Percentiles rank a stretch among this genome's conserved stretches.
phyloP scores from a whole-genome alignment of 2,329 filamentous ascomycete genomes.

The Xylaria sp. region DNA sequence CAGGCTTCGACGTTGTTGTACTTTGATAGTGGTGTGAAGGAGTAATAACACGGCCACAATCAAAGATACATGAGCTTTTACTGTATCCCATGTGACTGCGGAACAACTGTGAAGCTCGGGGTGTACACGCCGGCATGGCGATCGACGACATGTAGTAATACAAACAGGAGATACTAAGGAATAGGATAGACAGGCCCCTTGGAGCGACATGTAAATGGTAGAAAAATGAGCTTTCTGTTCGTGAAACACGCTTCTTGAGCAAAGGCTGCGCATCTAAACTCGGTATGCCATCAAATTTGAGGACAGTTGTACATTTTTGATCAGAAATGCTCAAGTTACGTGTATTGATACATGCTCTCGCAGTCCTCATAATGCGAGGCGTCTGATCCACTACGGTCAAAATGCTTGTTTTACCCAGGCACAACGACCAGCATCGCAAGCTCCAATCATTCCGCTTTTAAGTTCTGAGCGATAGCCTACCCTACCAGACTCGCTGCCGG shows the following conservation, averaged over 20 bases:
- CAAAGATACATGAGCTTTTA: too few species aligned
- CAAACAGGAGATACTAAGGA: too few species aligned
- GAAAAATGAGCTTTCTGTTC: background rate
- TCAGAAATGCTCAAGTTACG: conserved; percentile 14
- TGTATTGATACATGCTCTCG: conserved; percentile 19
- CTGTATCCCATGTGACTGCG: too few species aligned
- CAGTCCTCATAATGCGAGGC: background rate
- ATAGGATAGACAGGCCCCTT: too few species aligned
- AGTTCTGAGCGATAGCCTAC: background rate
- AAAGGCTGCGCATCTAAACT: background rate
- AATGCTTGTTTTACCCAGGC: background rate
- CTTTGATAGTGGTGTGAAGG: too few species aligned
- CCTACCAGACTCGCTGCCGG: background rate
- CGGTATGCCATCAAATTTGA: conserved; percentile 2
- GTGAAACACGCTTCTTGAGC: background rate
- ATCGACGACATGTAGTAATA: too few species aligned
- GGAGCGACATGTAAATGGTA: background rate
- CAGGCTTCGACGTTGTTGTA: too few species aligned
- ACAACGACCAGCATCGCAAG: conserved; percentile 5
- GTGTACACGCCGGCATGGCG: too few species aligned
- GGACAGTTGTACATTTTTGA: conserved; percentile 17
- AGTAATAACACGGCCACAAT: too few species aligned
- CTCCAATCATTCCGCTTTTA: background rate
- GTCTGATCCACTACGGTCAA: background rate
- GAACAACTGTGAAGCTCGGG: too few species aligned